Base-by-base conservation (phyloP, 768 basidiomycete species). In the Calvatia gigantea region DNA sequence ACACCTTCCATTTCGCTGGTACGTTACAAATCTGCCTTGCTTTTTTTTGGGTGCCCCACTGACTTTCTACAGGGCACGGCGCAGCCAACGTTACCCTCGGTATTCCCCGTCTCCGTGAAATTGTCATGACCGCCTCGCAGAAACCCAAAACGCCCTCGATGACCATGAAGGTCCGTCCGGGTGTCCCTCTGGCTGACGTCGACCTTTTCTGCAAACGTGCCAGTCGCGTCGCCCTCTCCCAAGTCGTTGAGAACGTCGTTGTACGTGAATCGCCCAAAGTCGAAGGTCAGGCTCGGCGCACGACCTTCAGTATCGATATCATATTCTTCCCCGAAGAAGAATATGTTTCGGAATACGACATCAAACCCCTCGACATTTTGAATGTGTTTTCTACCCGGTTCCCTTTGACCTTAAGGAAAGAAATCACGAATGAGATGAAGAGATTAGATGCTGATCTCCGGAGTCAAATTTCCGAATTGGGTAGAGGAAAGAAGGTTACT, bases 1-100 rank as follows among this genome's bases (percentile, higher is more conserved):
- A 99, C 69, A 99, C 97, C 11, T 99, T 99, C 84, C 97, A 99
- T 76, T 95, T 99, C 65, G 97, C 97, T 62, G 96, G 94, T 86
- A 69, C 64, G 59, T 56, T 44, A 35, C 27, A 32, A 21, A 9
- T 2, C 12, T 54, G 31, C 29, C n/a, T 41, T 11, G 6, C 14
- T 29, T 3, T 37, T 19, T 14, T 23, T 17, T 11, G 42, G 6
- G 38, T 58, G 37, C 6, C 19, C 39, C 47, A 43, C 28, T 61
- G 29, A 33, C n/a, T n/a, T 32, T 44, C 27, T 28, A 21, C 61
- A 94, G 93, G 96, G 60, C 97, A 98, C 66, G 96, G 97, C 72
- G 97, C 97, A 57, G 97, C 97, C 38, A 99, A 99, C 69, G 97
- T 99, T 58, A 99, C 97, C 0, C 81, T 99, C 41, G 97, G 97